These are phyloP conservation scores for Pseudoneurospora amorphoporcata DNA, from an alignment of 495 filamentous ascomycete species.

Conservation along the genomic window DNA sequence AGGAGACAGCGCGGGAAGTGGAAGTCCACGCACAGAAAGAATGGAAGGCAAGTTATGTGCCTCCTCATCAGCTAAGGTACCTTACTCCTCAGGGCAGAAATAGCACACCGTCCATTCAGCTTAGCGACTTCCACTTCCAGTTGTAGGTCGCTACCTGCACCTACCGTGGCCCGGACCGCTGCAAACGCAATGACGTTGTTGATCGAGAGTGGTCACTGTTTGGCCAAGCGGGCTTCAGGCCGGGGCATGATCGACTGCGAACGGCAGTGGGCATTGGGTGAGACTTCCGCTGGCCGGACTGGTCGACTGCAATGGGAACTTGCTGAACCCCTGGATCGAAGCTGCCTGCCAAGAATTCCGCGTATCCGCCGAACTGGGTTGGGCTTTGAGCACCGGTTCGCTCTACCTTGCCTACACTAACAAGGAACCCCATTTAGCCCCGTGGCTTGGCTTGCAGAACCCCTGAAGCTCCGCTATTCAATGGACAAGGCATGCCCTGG, in stretches of 20 bases:
- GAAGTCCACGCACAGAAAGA: neutral
- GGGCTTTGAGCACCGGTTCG: neutral
- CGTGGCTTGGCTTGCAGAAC: neutral
- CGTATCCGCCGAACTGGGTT: neutral
- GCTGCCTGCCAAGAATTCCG: neutral
- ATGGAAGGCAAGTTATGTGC: no score
- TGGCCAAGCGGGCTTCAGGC: neutral
- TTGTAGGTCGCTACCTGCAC: neutral
- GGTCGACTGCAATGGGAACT: neutral
- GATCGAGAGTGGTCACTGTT: neutral
- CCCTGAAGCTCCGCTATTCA: neutral
- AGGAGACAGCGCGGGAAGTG: neutral
- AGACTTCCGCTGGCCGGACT: neutral
- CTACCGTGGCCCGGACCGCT: neutral
- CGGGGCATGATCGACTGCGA: neutral
- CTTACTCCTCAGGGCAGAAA: neutral
- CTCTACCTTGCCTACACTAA: neutral
- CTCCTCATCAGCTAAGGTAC: neutral
- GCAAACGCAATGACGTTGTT: neutral
- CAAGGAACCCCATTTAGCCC: neutral
- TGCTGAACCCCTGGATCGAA: neutral
- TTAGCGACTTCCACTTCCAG: neutral
- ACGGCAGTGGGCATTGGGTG: neutral
- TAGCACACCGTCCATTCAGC: neutral
- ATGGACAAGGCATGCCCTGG: neutral